Evolutionary conservation across 139 green algal genomes (phyloP).

Genomic region (Auxenochlorella pyrenoidosa): DNA sequence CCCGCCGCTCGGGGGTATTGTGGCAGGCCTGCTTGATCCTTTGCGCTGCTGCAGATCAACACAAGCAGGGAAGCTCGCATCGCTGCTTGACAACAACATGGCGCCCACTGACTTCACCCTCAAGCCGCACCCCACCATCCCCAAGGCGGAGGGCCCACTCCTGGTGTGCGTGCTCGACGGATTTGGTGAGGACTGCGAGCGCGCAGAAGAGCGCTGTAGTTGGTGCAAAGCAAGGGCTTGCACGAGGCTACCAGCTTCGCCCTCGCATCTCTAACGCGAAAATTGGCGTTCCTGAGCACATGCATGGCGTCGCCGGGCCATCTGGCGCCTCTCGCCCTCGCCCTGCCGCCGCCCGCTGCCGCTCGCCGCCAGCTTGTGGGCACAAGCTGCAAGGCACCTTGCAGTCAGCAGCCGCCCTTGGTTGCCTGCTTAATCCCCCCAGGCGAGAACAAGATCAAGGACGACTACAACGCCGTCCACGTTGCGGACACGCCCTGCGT

Average conservation of each 20-base stretch:
- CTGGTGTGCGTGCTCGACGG: constrained; percentile 69
- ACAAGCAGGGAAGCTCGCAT: background rate
- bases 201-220: background rate
- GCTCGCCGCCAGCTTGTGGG: background rate
- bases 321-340: background rate
- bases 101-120: constrained; percentile 48
- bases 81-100: background rate
- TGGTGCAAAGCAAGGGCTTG: background rate
- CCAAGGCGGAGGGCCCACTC: constrained; percentile 71
- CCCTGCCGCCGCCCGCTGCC: background rate
- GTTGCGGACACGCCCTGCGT: constrained; percentile 77
- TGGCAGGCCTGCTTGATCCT: background rate
- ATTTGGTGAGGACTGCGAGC: constrained; percentile 32
- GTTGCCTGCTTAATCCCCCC: background rate
- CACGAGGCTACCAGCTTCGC: background rate
- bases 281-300: background rate
- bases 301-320: background rate
- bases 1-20: too few relatives aligned
- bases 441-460: constrained; percentile 36
- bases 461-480: constrained; percentile 87
- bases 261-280: too few relatives aligned
- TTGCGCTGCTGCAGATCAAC: background rate
- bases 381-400: background rate
- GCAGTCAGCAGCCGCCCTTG: too few relatives aligned
- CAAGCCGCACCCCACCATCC: constrained; percentile 68